phyloP scores from a whole-genome alignment of 1,284 basidiomycete species.

The Sporisorium reilianum region DNA sequence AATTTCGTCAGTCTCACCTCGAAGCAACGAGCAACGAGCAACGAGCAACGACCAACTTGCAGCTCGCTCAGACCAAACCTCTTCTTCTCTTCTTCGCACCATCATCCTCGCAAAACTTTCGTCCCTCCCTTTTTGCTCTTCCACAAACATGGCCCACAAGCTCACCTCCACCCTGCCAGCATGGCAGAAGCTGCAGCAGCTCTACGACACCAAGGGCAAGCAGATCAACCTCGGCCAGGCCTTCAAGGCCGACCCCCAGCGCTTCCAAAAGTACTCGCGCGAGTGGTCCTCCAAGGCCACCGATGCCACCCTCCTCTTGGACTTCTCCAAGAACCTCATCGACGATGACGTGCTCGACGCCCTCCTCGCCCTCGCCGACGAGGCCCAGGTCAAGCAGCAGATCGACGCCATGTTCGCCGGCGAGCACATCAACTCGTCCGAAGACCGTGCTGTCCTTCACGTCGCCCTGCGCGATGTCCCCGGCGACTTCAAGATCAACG shows the following conservation, averaged over 20 bases:
- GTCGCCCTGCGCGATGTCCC: constrained; percentile 89
- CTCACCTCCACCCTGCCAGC: constrained; percentile 71
- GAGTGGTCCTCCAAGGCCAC: constrained; percentile 77
- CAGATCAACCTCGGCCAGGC: constrained; percentile 89
- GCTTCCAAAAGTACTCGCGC: constrained; percentile 87
- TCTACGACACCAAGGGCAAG: constrained; percentile 81
- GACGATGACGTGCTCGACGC: constrained; percentile 80
- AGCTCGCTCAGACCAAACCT: too few relatives aligned
- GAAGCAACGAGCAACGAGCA: too few relatives aligned
- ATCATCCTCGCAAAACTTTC: constrained; percentile 7
- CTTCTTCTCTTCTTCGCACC: constrained; percentile 10
- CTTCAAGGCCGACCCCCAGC: constrained; percentile 85
- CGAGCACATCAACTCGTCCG: constrained; percentile 97
- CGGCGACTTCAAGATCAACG: constrained; percentile 76
- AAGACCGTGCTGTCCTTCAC: constrained; percentile 95
- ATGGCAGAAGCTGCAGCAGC: constrained; percentile 90
- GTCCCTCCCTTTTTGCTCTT: neutral
- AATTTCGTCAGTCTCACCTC: constrained; percentile 1
- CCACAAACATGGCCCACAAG: constrained; percentile 45
- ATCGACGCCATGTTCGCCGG: constrained; percentile 95
- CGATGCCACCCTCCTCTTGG: constrained; percentile 85
- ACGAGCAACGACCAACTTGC: too few relatives aligned
- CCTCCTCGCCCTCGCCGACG: constrained; percentile 83
- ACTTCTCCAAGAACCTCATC: constrained; percentile 97
- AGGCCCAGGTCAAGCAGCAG: constrained; percentile 85